Evolutionary conservation across 2,329 filamentous ascomycete genomes (phyloP).

Genomic region (Zalaria obscura): DNA sequence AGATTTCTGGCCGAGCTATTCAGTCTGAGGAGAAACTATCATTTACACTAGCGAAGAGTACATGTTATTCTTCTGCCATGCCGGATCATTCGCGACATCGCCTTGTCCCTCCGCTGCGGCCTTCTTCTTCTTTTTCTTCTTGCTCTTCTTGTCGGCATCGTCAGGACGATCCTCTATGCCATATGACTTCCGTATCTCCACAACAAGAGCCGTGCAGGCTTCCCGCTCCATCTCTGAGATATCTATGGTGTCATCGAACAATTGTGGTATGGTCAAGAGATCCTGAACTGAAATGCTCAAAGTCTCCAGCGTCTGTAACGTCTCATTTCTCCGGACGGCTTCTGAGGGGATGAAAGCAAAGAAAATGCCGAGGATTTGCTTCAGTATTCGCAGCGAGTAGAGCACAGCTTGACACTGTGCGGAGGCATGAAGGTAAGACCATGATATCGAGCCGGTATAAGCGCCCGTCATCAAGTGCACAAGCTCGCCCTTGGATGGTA

Average conservation of each 20-base stretch:
- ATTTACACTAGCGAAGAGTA: conserved; percentile 1
- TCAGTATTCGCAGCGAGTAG: conserved; percentile 28
- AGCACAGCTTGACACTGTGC: conserved; percentile 26
- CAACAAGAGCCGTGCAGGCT: background rate
- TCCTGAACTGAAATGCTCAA: background rate
- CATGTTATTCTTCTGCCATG: conserved; percentile 5
- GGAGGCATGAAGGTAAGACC: conserved; percentile 23
- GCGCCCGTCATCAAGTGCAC: conserved; percentile 3
- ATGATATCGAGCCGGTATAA: conserved; percentile 8
- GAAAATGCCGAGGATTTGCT: conserved; percentile 16
- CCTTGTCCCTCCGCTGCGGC: background rate
- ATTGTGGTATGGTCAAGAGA: background rate
- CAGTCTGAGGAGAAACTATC: too few species aligned
- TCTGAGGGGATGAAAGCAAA: background rate
- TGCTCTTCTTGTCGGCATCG: conserved; percentile 4
- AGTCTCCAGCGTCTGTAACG: background rate
- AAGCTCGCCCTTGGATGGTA: conserved; percentile 3
- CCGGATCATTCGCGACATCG: background rate
- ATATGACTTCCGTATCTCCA: background rate
- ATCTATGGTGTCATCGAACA: conserved; percentile 1
- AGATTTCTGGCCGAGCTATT: too few species aligned
- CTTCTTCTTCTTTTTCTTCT: conserved; percentile 5
- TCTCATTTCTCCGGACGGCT: background rate
- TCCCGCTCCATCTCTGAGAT: background rate
- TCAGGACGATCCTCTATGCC: background rate